Evolutionary conservation across 208 protist genomes (phyloP), one percentile per base, ranked within the genome.

Genomic region (Borovskyia barvae): DNA sequence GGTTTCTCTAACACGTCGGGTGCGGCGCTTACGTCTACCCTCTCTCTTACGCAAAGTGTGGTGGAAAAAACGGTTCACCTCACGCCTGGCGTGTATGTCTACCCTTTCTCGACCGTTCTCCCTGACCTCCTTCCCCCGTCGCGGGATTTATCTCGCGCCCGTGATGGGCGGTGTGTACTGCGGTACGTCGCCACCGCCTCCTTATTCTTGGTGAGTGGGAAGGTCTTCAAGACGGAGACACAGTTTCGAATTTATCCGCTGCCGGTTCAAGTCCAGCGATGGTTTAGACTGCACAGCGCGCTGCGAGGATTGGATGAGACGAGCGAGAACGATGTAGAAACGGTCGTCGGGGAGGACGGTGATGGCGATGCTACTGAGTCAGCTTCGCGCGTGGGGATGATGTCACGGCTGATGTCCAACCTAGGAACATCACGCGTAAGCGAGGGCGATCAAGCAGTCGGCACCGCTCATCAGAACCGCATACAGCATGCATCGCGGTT

Each of bases 21-120:
- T n/a, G n/a, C n/a, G n/a, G n/a, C n/a, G n/a, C n/a, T n/a, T n/a
- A n/a, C n/a, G n/a, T n/a, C n/a, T n/a, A n/a, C n/a, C n/a, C n/a
- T n/a, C 3, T 67, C 54, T 24, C 19, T 63, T 29, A 19, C 36
- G n/a, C 37, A 48, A 12, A 37, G 35, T 17, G 25, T 45, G 17
- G 24, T 33, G 11, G 45, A 29, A 4, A 45, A 19, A 33, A 20
- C 57, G 7, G 41, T 73, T 22, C 59, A 66, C 25, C 51, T 90
- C 0, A 40, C 72, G 42, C 74, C 79, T 1, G 85, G 85, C 46
- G 81, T 55, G 29, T 93, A 93, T 56, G 75, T 56, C 17, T 90
- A 82, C 41, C 85, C 85, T 0, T 89, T 93, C 55, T 36, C 24
- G 20, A 50, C 84, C 17, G n/a, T 17, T 19, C 72, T 93, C 11